Evolutionary conservation across 148 eudicot species (phyloP), one percentile per base, ranked within the genome.

Genomic region (Talinum fruticosum): DNA sequence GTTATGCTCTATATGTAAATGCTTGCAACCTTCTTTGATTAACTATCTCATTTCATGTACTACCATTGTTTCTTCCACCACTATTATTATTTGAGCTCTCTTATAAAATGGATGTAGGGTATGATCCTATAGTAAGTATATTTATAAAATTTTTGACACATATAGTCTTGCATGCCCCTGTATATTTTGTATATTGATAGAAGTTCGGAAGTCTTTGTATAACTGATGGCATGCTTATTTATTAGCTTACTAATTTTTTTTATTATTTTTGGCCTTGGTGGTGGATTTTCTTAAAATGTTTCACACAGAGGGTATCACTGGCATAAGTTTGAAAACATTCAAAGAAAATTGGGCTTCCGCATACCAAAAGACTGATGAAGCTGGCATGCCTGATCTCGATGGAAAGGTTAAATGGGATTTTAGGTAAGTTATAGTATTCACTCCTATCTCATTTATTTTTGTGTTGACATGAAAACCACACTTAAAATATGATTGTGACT

Each of bases 401-500:
- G 99, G 99, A 77, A 79, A 88, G n/a, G 83, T 76, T 73, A 81
- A 88, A 72, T 96, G 99, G 99, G 88, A 76, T 86, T 96, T 93
- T 83, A 89, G 93, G 99, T 96, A 85, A 83, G 90, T 76, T 59
- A n/a, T 75, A 35, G 35, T 44, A 29, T 18, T 28, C 0, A 15
- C 30, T 33, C 8, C 33, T 29, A 14, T 45, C 53, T 41, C 33
- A 26, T 70, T 41, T 30, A 5, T 24, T 15, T 8, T 72, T 72
- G 26, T 72, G 47, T 4, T 44, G n/a, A 47, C 74, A 71, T 28
- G 61, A 24, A 24, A 47, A 49, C 29, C 8, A 72, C 5, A 26
- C 29, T 57, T 12, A 18, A 57, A 57, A 57, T 37, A 36, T 69
- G 29, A 3, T 37, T n/a, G 6, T 37, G 49, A 23, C 35, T 44